A percentile compares a stretch with the other conserved stretches of the same genome.
Conservation (phyloP, 129 eudicot genomes). For the Lactuca sativa region DNA sequence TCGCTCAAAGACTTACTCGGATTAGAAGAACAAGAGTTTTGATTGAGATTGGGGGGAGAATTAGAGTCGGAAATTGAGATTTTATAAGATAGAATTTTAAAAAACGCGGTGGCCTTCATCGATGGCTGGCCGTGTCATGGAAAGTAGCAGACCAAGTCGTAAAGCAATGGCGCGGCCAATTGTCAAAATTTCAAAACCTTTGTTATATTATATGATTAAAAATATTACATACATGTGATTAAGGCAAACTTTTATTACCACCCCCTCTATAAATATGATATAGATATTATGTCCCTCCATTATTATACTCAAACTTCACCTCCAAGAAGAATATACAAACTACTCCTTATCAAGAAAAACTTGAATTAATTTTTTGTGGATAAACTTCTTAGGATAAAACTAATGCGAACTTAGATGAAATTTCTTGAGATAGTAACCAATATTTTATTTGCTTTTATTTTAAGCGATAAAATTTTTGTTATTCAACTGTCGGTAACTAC, state of each 20-base stretch:
- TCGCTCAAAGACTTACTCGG: not conserved
- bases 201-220: conserved; percentile 3
- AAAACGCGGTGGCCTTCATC: conserved; percentile 20
- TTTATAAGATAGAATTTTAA: conserved; percentile 13
- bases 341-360: too few species aligned
- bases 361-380: too few species aligned
- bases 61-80: not conserved
- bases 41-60: conserved; percentile 5
- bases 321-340: too few species aligned
- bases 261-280: too few species aligned
- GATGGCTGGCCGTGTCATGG: conserved; percentile 22
- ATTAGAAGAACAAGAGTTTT: not conserved
- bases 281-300: too few species aligned
- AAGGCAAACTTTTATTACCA: not conserved
- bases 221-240: not conserved
- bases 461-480: too few species aligned
- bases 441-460: too few species aligned
- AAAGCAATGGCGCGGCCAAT: conserved; percentile 27
- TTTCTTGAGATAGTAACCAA: too few species aligned
- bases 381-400: too few species aligned
- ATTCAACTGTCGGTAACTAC: too few species aligned
- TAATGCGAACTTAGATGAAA: too few species aligned
- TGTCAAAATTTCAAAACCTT: conserved; percentile 23
- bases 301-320: too few species aligned
- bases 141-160: conserved; percentile 16